Percentiles rank a stretch among this genome's conserved stretches.
Evolutionary conservation across 2,329 filamentous ascomycete genomes (phyloP).

Genomic region (Clarireedia homoeocarpa): DNA sequence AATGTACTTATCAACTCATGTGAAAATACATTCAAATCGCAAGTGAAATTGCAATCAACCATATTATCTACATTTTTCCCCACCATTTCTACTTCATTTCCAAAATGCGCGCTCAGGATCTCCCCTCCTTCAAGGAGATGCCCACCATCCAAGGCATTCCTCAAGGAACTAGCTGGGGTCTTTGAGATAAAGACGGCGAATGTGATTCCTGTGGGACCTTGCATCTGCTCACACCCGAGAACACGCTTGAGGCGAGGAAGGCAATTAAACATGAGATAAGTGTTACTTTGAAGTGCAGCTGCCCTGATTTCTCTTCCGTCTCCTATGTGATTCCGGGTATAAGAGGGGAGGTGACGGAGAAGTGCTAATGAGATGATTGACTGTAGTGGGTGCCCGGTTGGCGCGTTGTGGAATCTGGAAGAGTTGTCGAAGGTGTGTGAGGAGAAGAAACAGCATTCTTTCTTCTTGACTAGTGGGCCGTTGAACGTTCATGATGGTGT

Average conservation of each 20-base stretch:
- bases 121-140: conserved; percentile 31
- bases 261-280: conserved; percentile 36
- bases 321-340: conserved; percentile 11
- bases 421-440: conserved; percentile 37
- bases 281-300: conserved; percentile 24
- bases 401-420: conserved; percentile 27
- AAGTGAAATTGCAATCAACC: too few species aligned
- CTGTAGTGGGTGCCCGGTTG: conserved; percentile 17
- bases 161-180: conserved; percentile 36
- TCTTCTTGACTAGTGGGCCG: conserved; percentile 54
- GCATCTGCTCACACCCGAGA: conserved; percentile 37
- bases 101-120: not conserved
- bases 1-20: too few species aligned
- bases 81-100: too few species aligned
- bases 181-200: conserved; percentile 32
- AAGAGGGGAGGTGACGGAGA: not conserved
- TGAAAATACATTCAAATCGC: too few species aligned
- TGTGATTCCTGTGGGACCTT: conserved; percentile 37
- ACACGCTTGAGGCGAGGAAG: conserved; percentile 32
- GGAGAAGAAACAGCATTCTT: conserved; percentile 45
- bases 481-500: conserved; percentile 36
- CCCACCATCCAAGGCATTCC: conserved; percentile 35
- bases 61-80: too few species aligned
- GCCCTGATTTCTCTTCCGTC: not conserved
- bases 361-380: conserved; percentile 14